Conservation (phyloP, 2,329 filamentous ascomycete genomes). For the Calonectria pseudoreteaudii region DNA sequence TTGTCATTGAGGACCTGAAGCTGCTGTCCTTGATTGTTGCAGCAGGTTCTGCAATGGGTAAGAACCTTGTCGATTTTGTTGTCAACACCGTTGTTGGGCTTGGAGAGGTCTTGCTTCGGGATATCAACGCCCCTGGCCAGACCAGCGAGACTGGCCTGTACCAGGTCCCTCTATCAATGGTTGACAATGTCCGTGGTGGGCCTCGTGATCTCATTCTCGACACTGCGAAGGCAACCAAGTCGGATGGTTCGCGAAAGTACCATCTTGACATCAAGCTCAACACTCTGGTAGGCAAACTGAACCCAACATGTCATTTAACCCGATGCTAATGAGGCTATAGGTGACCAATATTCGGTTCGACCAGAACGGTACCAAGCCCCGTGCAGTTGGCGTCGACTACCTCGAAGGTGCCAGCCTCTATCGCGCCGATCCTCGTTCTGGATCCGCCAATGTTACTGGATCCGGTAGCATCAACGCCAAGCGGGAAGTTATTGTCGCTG, state of each 20-base stretch:
- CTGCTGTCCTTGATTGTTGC: constrained; percentile 43
- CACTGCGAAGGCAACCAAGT: constrained; percentile 36
- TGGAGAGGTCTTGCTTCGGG: constrained; percentile 40
- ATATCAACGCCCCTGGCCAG: constrained; percentile 43
- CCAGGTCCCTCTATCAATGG: constrained; percentile 68
- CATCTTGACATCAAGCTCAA: constrained; percentile 43
- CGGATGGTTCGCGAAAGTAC: constrained; percentile 42
- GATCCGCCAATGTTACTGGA: constrained; percentile 17
- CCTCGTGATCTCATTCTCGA: constrained; percentile 66
- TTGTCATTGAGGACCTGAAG: constrained; percentile 45
- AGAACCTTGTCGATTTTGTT: constrained; percentile 30
- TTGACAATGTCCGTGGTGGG: constrained; percentile 63
- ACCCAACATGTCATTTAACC: neutral
- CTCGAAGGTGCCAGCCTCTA: constrained; percentile 42
- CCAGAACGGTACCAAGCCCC: constrained; percentile 40
- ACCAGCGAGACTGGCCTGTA: constrained; percentile 51
- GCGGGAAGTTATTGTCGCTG: constrained; percentile 59
- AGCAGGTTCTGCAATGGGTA: constrained; percentile 43
- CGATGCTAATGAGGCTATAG: constrained; percentile 25
- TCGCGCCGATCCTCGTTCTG: constrained; percentile 38
- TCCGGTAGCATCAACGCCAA: constrained; percentile 30
- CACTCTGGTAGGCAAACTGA: constrained; percentile 25
- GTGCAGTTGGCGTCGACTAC: constrained; percentile 49
- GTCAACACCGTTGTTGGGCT: constrained; percentile 40
- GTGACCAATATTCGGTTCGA: constrained; percentile 53